Percentiles rank a stretch among this genome's conserved stretches.
phyloP scores from a whole-genome alignment of 164 flowering plant species.

The Dillenia turbinata region DNA sequence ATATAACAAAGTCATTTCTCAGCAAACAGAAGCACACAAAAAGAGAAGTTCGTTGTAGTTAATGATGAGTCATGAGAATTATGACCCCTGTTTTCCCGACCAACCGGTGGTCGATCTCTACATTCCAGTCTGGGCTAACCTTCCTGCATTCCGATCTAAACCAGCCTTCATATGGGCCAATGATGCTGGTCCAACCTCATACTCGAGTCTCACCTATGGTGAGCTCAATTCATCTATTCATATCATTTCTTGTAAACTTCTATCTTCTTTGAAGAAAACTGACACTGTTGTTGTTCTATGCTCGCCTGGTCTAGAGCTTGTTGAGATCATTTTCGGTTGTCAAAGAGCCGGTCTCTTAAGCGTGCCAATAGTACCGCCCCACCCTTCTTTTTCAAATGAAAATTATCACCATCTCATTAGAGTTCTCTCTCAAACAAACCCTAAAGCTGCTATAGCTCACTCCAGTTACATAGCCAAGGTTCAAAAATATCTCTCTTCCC shows the following conservation, averaged over 20 bases:
- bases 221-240: constrained; percentile 43
- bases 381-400: constrained; percentile 22
- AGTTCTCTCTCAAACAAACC: constrained; percentile 55
- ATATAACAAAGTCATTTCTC: too few relatives aligned
- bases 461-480: constrained; percentile 27
- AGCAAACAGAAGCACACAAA: too few relatives aligned
- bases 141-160: constrained; percentile 44
- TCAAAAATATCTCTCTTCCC: constrained; percentile 23
- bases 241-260: constrained; percentile 36
- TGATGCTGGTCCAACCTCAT: constrained; percentile 20
- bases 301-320: constrained; percentile 65
- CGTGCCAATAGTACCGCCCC: constrained; percentile 48
- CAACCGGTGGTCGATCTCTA: constrained; percentile 71
- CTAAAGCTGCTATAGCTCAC: constrained; percentile 57
- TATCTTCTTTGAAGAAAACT: constrained; percentile 27
- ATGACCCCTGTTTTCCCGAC: constrained; percentile 72
- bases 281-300: constrained; percentile 56
- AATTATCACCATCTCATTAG: constrained; percentile 46
- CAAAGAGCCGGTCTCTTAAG: constrained; percentile 67
- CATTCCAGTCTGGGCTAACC: constrained; percentile 60
- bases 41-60: neutral
- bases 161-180: constrained; percentile 68
- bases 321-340: constrained; percentile 57
- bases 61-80: constrained; percentile 45
- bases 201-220: constrained; percentile 32